These are phyloP conservation scores for Rosa chinensis DNA, from an alignment of 306 rosid genomes.

Conservation along the genomic window DNA sequence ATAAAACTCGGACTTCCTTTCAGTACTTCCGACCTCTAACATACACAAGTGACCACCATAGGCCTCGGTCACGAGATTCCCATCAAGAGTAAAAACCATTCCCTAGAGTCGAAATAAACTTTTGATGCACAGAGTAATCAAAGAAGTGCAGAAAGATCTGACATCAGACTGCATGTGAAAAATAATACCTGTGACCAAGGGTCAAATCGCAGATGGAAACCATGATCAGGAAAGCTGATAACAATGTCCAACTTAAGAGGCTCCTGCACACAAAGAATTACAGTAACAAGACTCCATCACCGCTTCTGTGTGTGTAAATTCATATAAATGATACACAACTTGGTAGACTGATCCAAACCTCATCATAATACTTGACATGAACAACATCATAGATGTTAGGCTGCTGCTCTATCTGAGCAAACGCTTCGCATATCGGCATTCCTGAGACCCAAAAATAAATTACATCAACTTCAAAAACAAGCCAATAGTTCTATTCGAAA, in stretches of 20 bases:
- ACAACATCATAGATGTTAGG: constrained; percentile 94
- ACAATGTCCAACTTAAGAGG: constrained; percentile 85
- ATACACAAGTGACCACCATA: too few relatives aligned
- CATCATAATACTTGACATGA: constrained; percentile 90
- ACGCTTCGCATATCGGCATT: constrained; percentile 97
- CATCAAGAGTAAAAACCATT: not conserved
- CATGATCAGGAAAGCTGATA: constrained; percentile 96
- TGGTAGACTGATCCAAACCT: constrained; percentile 48
- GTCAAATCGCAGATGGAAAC: constrained; percentile 96
- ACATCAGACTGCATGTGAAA: not conserved
- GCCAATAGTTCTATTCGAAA: not conserved
- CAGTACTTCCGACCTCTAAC: too few relatives aligned
- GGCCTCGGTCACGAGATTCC: too few relatives aligned
- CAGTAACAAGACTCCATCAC: not conserved
- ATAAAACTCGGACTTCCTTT: too few relatives aligned
- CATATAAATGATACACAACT: not conserved
- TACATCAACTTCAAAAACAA: not conserved
- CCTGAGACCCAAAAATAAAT: constrained; percentile 44
- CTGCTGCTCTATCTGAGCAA: constrained; percentile 89
- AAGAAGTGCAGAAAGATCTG: not conserved
- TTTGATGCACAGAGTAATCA: not conserved
- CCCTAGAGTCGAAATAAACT: not conserved
- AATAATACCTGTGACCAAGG: constrained; percentile 91
- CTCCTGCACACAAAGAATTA: constrained; percentile 50
- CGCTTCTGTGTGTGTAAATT: not conserved